A percentile compares a stretch with the other conserved stretches of the same genome.
These are phyloP conservation scores for Exophiala spinifera DNA, from an alignment of 2,329 filamentous ascomycete species.

Conservation along the genomic window DNA sequence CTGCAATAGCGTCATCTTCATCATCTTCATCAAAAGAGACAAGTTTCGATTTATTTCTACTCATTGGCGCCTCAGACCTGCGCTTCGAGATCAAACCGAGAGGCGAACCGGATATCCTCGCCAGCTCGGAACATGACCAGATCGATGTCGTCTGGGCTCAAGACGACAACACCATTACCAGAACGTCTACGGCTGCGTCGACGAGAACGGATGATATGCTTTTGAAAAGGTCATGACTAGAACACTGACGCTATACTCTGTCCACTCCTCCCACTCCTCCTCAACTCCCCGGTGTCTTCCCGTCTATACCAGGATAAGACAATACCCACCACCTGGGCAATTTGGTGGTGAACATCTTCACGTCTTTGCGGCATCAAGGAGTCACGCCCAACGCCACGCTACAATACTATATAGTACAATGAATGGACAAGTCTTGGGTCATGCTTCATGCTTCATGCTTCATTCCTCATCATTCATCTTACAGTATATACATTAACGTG, in stretches of 20 bases:
- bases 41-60: background rate
- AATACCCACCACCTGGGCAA: too few relatives aligned
- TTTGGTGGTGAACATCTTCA: too few relatives aligned
- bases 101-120: background rate
- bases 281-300: too few relatives aligned
- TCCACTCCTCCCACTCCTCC: too few relatives aligned
- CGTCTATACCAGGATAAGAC: too few relatives aligned
- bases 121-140: background rate
- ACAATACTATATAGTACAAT: too few relatives aligned
- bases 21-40: background rate
- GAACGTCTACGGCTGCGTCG: background rate
- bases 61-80: background rate
- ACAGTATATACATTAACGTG: background rate
- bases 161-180: background rate
- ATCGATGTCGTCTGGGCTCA: background rate
- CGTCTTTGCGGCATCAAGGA: too few relatives aligned
- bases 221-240: background rate
- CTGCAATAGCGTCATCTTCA: too few relatives aligned
- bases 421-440: background rate
- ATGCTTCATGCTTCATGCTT: too few relatives aligned
- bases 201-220: background rate
- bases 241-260: too few relatives aligned
- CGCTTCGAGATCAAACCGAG: background rate
- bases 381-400: too few relatives aligned
- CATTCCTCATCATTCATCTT: background rate